Percentiles rank a stretch among this genome's conserved stretches.
Evolutionary conservation across 2,329 filamentous ascomycete genomes (phyloP).

Genomic region (Monilinia aucupariae): DNA sequence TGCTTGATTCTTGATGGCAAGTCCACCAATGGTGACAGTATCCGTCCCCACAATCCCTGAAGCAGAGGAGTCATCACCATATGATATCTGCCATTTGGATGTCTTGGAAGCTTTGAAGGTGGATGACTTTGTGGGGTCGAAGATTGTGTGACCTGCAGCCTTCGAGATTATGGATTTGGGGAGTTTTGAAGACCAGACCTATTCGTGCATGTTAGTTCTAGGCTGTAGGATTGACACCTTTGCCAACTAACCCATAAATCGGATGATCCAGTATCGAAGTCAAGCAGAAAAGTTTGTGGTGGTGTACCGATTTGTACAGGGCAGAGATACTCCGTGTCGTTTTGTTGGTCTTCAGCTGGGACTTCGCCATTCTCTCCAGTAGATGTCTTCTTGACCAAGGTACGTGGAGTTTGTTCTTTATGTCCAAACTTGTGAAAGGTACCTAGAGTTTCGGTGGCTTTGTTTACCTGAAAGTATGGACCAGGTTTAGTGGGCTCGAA

Average conservation of each 20-base stretch:
- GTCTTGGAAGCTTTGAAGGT: constrained; percentile 49
- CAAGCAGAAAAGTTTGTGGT: constrained; percentile 53
- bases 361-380: constrained; percentile 44
- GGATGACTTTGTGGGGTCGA: constrained; percentile 54
- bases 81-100: constrained; percentile 59
- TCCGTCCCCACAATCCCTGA: constrained; percentile 62
- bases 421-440: constrained; percentile 45
- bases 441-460: constrained; percentile 38
- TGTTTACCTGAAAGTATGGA: constrained; percentile 51
- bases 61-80: constrained; percentile 63
- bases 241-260: constrained; percentile 56
- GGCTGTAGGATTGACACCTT: too few relatives aligned
- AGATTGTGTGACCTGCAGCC: constrained; percentile 47
- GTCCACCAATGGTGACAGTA: constrained; percentile 54
- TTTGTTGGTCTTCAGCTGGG: constrained; percentile 58
- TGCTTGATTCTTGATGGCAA: constrained; percentile 55
- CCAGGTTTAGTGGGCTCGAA: constrained; percentile 58
- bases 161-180: constrained; percentile 35
- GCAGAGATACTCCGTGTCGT: constrained; percentile 61
- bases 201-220: constrained; percentile 16
- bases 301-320: constrained; percentile 61
- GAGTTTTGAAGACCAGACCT: constrained; percentile 53
- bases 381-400: constrained; percentile 42
- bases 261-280: constrained; percentile 67
- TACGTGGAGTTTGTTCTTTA: constrained; percentile 42